Conservation (phyloP, 208 protist genomes). For the Trypanosoma conorhini region DNA sequence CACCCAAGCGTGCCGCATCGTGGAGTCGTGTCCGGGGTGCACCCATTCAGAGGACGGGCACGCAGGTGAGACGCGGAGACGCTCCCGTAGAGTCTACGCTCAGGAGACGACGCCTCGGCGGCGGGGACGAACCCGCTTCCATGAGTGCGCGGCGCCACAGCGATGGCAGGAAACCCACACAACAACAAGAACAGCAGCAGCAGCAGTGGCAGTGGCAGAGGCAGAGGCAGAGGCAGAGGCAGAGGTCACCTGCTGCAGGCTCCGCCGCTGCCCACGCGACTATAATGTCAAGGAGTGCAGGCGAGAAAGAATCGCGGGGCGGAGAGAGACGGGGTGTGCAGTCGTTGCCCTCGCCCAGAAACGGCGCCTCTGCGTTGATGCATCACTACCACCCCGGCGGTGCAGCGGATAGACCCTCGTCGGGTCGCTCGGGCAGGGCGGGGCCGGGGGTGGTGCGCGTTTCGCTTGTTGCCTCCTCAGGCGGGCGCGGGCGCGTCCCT, state of each 20-base stretch:
- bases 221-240: no score
- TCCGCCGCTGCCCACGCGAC: not conserved
- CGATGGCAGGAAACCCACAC: not conserved
- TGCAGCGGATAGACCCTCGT: not conserved
- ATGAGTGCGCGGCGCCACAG: not conserved
- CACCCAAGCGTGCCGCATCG: conserved; percentile 7
- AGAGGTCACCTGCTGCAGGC: not conserved
- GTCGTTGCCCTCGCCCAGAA: not conserved
- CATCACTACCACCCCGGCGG: not conserved
- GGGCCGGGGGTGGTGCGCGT: conserved; percentile 21
- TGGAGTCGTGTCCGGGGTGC: not conserved
- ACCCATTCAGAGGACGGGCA: not conserved
- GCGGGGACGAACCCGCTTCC: not conserved
- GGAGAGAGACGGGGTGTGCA: conserved; percentile 13
- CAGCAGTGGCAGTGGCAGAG: no score
- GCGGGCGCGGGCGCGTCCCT: not conserved
- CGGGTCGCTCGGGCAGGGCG: not conserved
- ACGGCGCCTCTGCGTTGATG: not conserved
- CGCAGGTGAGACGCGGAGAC: not conserved
- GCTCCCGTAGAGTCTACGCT: no score
- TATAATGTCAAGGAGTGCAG: not conserved
- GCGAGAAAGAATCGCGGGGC: not conserved
- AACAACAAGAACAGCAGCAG: no score
- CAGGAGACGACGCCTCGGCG: not conserved
- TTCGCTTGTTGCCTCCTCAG: conserved; percentile 15